Evolutionary conservation across 2,329 filamentous ascomycete genomes (phyloP), one percentile per base, ranked within the genome.

Genomic region (Nakataea oryzae): DNA sequence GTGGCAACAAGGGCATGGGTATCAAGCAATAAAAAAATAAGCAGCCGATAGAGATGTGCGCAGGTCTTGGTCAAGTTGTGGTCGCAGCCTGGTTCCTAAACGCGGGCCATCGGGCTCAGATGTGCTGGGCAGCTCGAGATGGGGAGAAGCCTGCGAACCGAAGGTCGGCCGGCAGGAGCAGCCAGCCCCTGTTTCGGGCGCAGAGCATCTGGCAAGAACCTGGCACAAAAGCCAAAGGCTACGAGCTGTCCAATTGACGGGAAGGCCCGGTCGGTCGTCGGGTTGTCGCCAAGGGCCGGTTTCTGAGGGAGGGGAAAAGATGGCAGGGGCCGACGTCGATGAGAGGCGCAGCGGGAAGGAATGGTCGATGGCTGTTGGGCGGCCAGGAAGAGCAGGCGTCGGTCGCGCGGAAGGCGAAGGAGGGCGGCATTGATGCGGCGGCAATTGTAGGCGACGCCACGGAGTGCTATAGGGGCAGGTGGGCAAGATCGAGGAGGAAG

Each of bases 341-440:
- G 54, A 34, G 26, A 62, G 61, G 57, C 21, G 61, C 61, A 61
- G 61, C 64, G 63, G 60, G 65, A 66, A 62, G 65, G n/a, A n/a
- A n/a, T 50, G 41, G 7, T 50, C 21, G 41, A 50, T 2, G 41
- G 41, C 21, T 24, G 30, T 24, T n/a, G 3, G 41, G 11, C 17
- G 17, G 41, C 17, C 41, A 9, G 41, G 41, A n/a, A 21, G 41
- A 6, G 4, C 5, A n/a, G 17, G 21, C n/a, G 17, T 50, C 21
- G 41, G 7, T 50, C 41, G 41, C 2, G 17, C 64, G 61, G 58
- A 34, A 50, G 41, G 41, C 41, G 41, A 17, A 50, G 24, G 41
- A n/a, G 28, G 54, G 26, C 24, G 11, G 7, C 26, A 27, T 56
- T 21, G 41, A 50, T 50, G 24, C 41, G 41, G 41, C 41, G 41